Evolutionary conservation across 257 asterid genomes (phyloP).

Genomic region (Salvia rosmarinus): DNA sequence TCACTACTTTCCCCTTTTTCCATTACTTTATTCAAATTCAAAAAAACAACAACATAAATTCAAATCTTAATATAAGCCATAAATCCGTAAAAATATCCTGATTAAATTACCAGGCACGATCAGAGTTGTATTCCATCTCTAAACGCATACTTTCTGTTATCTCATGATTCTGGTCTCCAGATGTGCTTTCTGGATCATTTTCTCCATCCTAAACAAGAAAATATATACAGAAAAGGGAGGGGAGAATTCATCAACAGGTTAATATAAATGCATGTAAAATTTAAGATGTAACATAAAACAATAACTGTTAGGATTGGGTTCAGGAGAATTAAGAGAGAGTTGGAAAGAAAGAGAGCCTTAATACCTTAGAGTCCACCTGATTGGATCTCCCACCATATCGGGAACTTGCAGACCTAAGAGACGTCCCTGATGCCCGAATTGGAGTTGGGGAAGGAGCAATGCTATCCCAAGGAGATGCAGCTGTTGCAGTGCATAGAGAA

Average conservation of each 20-base stretch:
- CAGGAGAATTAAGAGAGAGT: not conserved
- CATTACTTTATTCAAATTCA: constrained; percentile 20
- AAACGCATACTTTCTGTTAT: constrained; percentile 78
- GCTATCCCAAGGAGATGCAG: constrained; percentile 91
- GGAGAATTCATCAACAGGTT: constrained; percentile 23
- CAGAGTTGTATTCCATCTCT: constrained; percentile 90
- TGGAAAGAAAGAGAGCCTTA: constrained; percentile 10
- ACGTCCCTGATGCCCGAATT: constrained; percentile 88
- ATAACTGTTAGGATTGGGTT: not conserved
- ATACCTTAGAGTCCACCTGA: constrained; percentile 58
- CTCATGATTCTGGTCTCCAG: constrained; percentile 60
- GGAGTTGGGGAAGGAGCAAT: constrained; percentile 93
- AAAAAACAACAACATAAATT: constrained; percentile 15
- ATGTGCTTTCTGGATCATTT: constrained; percentile 41
- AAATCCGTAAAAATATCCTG: constrained; percentile 2
- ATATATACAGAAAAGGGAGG: not conserved
- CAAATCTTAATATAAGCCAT: too few species aligned
- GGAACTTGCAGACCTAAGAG: constrained; percentile 68
- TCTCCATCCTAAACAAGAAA: constrained; percentile 60
- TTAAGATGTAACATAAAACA: constrained; percentile 2
- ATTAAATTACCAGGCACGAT: constrained; percentile 83
- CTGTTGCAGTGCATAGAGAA: constrained; percentile 36
- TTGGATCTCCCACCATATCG: constrained; percentile 63
- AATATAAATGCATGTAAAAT: constrained; percentile 16
- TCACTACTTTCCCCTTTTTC: constrained; percentile 4